Evolutionary conservation across 306 rosid species (phyloP), one percentile per base, ranked within the genome.

Genomic region (Vachellia pachyceras): DNA sequence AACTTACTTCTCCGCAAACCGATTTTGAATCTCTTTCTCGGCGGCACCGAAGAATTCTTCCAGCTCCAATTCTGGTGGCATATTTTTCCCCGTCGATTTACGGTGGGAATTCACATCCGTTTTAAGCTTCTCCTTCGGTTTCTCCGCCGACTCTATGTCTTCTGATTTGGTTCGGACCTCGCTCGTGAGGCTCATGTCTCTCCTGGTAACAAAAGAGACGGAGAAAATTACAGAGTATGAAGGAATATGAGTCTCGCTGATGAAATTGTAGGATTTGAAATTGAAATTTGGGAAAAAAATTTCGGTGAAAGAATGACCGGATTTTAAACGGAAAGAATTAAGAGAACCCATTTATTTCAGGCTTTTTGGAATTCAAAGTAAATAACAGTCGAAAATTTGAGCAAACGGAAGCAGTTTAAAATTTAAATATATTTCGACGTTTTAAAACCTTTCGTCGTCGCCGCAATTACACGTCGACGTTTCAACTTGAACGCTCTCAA

Each of bases 31-130:
- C 61, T 91, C 85, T 77, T 88, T 90, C 90, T 95, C 97, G 0
- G 93, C 91, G 37, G 87, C 41, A 10, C 84, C 69, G 68, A 95
- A 95, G 90, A 95, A 95, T 67, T 89, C 99, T 50, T 93, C 96
- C 2, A 95, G 88, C 80, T 91, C 98, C 50, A 58, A 68, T n/a
- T 84, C 90, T 25, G 90, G 55, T 7, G 98, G 93, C 91, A 80
- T 87, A 72, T 86, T 90, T 73, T 36, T 81, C 23, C 54, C 73
- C 47, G 74, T 37, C 60, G 92, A 72, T 23, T 45, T 29, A 55
- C 84, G 57, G 68, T 61, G 73, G 73, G 96, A 88, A 77, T 85
- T 75, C 33, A 78, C 81, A 58, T 84, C 91, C 54, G 47, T 79
- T 22, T 23, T 3, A n/a, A 77, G 80, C 46, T 36, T 61, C 29